Conservation (phyloP, 139 green algal species). For the Chlorella sp. region DNA sequence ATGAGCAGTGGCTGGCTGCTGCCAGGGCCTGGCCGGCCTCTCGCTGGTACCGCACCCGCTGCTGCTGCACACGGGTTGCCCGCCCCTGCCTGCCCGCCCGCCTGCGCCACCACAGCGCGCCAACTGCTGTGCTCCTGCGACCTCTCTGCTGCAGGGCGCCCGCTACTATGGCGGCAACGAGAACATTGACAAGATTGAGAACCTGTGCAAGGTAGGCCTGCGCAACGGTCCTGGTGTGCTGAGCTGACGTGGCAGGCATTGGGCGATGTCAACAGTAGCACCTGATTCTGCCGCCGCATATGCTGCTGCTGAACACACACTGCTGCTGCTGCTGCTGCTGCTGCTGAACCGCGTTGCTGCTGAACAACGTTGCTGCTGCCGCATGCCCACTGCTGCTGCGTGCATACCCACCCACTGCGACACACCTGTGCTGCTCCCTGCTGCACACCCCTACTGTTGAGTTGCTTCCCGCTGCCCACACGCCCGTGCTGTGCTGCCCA, state of each 20-base stretch:
- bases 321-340: no score
- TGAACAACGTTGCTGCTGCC: neutral
- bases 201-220: conserved; percentile 65
- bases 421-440: conserved; percentile 70
- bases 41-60: no score
- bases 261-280: no score
- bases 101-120: neutral
- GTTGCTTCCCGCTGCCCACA: no score
- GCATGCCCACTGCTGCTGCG: neutral
- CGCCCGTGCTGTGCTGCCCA: no score
- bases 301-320: neutral
- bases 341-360: no score
- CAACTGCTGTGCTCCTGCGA: no score
- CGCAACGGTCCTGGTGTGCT: no score
- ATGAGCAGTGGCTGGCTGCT: neutral
- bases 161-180: conserved; percentile 99
- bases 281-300: no score
- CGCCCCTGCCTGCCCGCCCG: neutral
- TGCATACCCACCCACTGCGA: neutral
- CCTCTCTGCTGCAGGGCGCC: conserved; percentile 54
- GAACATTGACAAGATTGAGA: conserved; percentile 85
- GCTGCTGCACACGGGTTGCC: no score
- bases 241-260: neutral
- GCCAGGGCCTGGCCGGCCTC: no score
- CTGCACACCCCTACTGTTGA: no score